Evolutionary conservation across 495 filamentous ascomycete species (phyloP).

Genomic region (Terfezia claveryi): DNA sequence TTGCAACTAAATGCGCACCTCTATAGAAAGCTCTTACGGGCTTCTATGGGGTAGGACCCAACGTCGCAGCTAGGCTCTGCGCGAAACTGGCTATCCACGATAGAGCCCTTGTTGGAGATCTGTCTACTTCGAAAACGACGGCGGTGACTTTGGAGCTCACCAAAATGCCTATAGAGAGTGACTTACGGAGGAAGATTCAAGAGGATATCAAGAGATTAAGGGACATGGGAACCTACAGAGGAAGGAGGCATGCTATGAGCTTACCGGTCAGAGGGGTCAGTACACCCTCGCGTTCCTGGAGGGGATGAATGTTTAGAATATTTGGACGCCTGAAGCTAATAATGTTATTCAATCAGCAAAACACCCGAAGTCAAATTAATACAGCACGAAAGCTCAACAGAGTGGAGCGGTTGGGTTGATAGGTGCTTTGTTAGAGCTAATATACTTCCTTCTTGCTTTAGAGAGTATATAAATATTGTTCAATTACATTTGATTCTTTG

Average conservation of each 20-base stretch:
- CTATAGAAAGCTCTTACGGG: slow-evolving; percentile 55
- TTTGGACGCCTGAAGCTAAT: background rate
- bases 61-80: slow-evolving; percentile 48
- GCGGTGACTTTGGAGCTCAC: slow-evolving; percentile 67
- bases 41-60: slow-evolving; percentile 76
- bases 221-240: slow-evolving; percentile 80
- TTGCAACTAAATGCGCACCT: background rate
- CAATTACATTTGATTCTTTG: too few relatives aligned
- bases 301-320: background rate
- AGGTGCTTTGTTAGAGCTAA: too few relatives aligned
- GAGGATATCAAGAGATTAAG: slow-evolving; percentile 72
- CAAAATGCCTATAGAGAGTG: slow-evolving; percentile 84
- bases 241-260: slow-evolving; percentile 71
- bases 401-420: slow-evolving; percentile 39
- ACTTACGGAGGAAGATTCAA: slow-evolving; percentile 47
- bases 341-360: slow-evolving; percentile 26
- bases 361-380: slow-evolving; percentile 54
- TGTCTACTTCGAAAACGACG: slow-evolving; percentile 48
- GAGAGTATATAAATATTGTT: too few relatives aligned
- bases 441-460: too few relatives aligned
- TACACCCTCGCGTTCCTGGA: background rate
- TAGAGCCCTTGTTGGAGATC: slow-evolving; percentile 45
- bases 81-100: slow-evolving; percentile 74
- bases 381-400: slow-evolving; percentile 62
- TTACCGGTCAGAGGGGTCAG: slow-evolving; percentile 51